A percentile compares a stretch with the other conserved stretches of the same genome.
Evolutionary conservation across 345 rosid genomes (phyloP).

Genomic region (Angophora floribunda): DNA sequence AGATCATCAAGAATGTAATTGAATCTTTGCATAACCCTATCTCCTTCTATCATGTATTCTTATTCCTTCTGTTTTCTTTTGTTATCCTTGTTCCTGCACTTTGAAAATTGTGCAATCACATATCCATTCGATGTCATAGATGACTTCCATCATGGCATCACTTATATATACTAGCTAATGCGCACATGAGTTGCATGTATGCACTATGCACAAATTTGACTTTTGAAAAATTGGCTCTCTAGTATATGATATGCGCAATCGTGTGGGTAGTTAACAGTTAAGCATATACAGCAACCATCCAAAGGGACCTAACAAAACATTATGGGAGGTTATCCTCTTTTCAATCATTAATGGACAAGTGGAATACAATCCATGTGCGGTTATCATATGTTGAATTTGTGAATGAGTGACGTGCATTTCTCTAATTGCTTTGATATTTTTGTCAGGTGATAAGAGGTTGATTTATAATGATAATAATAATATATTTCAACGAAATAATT

Average conservation of each 20-base stretch:
- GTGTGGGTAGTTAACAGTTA: neutral
- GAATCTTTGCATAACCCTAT: neutral
- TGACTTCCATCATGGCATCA: neutral
- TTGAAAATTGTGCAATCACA: neutral
- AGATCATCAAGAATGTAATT: neutral
- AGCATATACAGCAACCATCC: neutral
- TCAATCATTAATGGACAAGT: neutral
- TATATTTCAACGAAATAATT: neutral
- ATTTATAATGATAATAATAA: neutral
- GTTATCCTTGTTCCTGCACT: neutral
- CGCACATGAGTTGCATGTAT: neutral
- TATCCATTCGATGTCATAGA: neutral
- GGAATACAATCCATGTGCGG: neutral
- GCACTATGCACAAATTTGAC: neutral
- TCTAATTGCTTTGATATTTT: neutral
- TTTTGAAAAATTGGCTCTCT: neutral
- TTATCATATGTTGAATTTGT: neutral
- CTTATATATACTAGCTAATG: neutral
- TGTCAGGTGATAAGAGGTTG: neutral
- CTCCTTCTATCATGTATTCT: neutral
- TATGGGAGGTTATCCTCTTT: neutral
- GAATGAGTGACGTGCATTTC: neutral
- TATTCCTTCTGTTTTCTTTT: neutral
- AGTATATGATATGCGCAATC: neutral
- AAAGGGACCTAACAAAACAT: neutral